A percentile compares a stretch with the other conserved stretches of the same genome.
These are phyloP conservation scores for Vitis amurensis DNA, from an alignment of 164 flowering plant genomes.

Conservation along the genomic window DNA sequence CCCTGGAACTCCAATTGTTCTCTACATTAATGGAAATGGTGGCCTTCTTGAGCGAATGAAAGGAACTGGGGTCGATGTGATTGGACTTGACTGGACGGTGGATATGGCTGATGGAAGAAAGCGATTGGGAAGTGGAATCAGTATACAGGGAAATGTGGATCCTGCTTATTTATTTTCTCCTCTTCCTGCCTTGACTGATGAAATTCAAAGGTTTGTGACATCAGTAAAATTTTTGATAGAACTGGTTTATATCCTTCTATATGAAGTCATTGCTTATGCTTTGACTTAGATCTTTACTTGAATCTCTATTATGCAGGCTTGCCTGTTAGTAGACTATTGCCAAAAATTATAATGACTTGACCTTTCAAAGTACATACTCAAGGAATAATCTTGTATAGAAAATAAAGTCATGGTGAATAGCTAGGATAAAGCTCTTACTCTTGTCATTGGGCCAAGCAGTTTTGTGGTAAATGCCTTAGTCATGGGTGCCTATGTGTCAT, in stretches of 20 bases:
- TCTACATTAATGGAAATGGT: slow-evolving; percentile 96
- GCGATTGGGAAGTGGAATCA: slow-evolving; percentile 67
- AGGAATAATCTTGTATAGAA: background rate
- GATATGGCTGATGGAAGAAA: slow-evolving; percentile 96
- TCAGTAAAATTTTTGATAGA: no score
- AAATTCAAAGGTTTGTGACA: slow-evolving; percentile 67
- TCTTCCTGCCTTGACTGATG: slow-evolving; percentile 75
- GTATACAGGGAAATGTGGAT: slow-evolving; percentile 94
- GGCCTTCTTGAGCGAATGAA: slow-evolving; percentile 97
- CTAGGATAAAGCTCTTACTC: background rate
- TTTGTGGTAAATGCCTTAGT: no score
- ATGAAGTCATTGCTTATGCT: background rate
- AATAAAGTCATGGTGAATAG: background rate
- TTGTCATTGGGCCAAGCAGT: no score
- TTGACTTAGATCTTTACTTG: no score
- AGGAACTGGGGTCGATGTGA: slow-evolving; percentile 92
- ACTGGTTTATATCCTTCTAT: background rate
- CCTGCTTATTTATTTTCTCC: slow-evolving; percentile 87
- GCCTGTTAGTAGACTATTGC: background rate
- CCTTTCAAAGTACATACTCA: background rate
- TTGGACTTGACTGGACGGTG: slow-evolving; percentile 98
- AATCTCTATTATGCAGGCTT: background rate
- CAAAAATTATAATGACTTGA: background rate
- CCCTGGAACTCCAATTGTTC: slow-evolving; percentile 82
- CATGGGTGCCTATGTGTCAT: no score